These are phyloP conservation scores for Daldinia grandis DNA, from an alignment of 495 filamentous ascomycete species.

Conservation along the genomic window DNA sequence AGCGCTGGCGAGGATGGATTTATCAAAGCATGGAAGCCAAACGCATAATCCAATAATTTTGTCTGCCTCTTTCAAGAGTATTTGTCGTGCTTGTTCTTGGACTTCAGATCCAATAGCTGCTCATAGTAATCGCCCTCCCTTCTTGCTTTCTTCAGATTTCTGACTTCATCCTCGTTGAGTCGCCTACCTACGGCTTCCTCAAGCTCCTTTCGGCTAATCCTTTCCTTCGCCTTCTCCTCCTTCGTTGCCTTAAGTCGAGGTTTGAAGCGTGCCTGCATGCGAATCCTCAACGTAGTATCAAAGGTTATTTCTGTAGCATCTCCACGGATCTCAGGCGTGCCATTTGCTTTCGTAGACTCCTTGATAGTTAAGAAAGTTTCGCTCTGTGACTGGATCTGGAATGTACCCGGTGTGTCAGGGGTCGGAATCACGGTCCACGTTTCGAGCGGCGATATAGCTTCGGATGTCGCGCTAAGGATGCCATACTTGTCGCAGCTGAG, in stretches of 20 bases:
- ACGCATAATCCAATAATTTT: conserved; percentile 23
- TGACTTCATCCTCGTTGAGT: conserved; percentile 87
- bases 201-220: conserved; percentile 86
- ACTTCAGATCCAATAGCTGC: conserved; percentile 83
- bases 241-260: conserved; percentile 78
- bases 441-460: conserved; percentile 85
- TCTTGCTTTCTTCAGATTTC: conserved; percentile 79
- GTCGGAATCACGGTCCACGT: conserved; percentile 76
- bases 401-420: conserved; percentile 68
- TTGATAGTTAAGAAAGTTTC: conserved; percentile 68
- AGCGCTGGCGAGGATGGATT: conserved; percentile 83
- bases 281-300: conserved; percentile 79
- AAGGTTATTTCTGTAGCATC: conserved; percentile 77
- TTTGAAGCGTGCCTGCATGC: conserved; percentile 96
- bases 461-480: conserved; percentile 73
- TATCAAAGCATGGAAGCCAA: conserved; percentile 69
- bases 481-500: conserved; percentile 86
- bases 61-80: conserved; percentile 55
- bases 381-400: conserved; percentile 72
- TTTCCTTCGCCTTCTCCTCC: conserved; percentile 80
- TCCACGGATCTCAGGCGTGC: conserved; percentile 73
- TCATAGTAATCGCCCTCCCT: conserved; percentile 93
- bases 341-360: conserved; percentile 55
- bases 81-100: conserved; percentile 97
- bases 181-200: conserved; percentile 80